phyloP scores from a whole-genome alignment of 768 basidiomycete species.

The Serpula lacrymans region DNA sequence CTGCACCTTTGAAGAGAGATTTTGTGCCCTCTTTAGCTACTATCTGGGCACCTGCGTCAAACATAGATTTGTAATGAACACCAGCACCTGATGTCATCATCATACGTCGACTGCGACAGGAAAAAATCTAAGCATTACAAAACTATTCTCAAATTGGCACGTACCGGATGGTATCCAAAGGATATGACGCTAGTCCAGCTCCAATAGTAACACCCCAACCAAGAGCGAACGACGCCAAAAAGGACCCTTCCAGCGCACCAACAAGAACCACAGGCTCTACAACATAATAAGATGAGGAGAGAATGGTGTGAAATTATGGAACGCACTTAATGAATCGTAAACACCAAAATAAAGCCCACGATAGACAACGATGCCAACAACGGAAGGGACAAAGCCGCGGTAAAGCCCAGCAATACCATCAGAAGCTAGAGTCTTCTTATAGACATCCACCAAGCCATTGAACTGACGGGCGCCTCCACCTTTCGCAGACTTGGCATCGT shows the following conservation, averaged over 20 bases:
- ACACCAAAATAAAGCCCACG: constrained; percentile 99
- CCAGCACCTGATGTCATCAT: constrained; percentile 99
- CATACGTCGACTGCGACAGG: constrained; percentile 98
- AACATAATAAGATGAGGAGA: constrained; percentile 13
- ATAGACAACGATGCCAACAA: constrained; percentile 99
- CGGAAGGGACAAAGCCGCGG: constrained; percentile 99
- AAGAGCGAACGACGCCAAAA: constrained; percentile 94
- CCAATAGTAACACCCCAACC: constrained; percentile 99
- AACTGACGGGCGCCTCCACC: constrained; percentile 92
- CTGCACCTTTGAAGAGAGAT: constrained; percentile 99
- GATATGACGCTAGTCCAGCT: constrained; percentile 98
- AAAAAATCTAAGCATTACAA: no score
- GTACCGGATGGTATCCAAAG: constrained; percentile 87
- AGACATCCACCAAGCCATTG: constrained; percentile 97
- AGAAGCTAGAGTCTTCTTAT: constrained; percentile 94
- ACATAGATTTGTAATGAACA: constrained; percentile 99
- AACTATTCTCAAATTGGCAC: constrained; percentile 23
- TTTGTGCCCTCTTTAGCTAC: constrained; percentile 91
- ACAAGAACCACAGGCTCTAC: constrained; percentile 96
- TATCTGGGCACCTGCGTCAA: constrained; percentile 94
- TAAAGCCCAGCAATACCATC: constrained; percentile 99
- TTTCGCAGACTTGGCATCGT: constrained; percentile 96
- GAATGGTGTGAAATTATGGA: background rate
- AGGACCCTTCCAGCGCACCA: constrained; percentile 91
- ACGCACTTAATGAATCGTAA: constrained; percentile 89